Percentiles rank a stretch among this genome's conserved stretches.
phyloP scores from a whole-genome alignment of 805 yeast species.

The Starmera amethionina region DNA sequence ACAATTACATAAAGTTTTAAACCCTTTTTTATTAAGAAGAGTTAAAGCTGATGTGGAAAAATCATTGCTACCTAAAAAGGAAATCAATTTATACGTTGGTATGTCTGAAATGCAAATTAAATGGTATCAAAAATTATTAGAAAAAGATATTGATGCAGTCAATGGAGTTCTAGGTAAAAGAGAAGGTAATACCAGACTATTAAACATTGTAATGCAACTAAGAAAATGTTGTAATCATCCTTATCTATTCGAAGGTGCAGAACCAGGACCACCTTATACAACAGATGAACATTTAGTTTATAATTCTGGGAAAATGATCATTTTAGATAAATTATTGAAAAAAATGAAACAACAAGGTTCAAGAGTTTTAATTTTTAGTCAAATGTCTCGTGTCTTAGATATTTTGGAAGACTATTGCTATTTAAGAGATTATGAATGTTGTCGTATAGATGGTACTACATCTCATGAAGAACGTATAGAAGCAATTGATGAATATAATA shows the following conservation, averaged over 20 bases:
- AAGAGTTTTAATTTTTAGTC: conserved; percentile 84
- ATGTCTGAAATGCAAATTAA: conserved; percentile 92
- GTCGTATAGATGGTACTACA: conserved; percentile 91
- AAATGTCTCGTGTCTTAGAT: conserved; percentile 85
- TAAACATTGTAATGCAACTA: conserved; percentile 93
- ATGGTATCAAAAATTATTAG: conserved; percentile 85
- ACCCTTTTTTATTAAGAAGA: conserved; percentile 83
- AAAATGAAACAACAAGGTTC: conserved; percentile 71
- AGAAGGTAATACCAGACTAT: conserved; percentile 82
- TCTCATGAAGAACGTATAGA: conserved; percentile 86
- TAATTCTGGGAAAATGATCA: conserved; percentile 86
- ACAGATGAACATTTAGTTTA: conserved; percentile 90
- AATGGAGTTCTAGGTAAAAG: conserved; percentile 93
- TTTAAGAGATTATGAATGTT: conserved; percentile 74
- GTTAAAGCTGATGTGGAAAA: conserved; percentile 91
- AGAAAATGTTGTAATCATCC: conserved; percentile 98
- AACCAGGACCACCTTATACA: conserved; percentile 96
- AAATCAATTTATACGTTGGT: conserved; percentile 80
- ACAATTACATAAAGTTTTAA: conserved; percentile 78
- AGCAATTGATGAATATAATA: conserved; percentile 88
- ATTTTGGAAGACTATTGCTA: conserved; percentile 88
- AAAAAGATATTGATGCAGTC: conserved; percentile 92
- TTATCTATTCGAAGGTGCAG: conserved; percentile 96
- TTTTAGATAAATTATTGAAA: conserved; percentile 72
- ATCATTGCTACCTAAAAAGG: conserved; percentile 83